These are phyloP conservation scores for Carex arenaria DNA, from an alignment of 202 grass and related monocot species.

Conservation along the genomic window DNA sequence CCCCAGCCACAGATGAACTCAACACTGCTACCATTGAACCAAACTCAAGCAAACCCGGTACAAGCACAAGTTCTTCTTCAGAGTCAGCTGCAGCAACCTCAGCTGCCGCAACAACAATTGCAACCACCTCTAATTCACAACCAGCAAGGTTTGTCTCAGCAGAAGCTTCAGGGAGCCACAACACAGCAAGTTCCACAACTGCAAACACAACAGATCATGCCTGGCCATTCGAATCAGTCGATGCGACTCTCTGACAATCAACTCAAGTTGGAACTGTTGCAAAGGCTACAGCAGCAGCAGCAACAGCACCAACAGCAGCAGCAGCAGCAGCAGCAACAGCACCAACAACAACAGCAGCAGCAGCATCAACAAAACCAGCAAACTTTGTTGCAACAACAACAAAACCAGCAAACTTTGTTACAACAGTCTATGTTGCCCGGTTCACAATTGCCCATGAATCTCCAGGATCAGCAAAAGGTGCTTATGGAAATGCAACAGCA, in stretches of 20 bases:
- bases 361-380: slow-evolving; percentile 40
- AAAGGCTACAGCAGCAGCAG: slow-evolving; percentile 64
- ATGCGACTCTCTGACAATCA: slow-evolving; percentile 23
- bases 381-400: slow-evolving; percentile 22
- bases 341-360: slow-evolving; percentile 46
- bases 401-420: slow-evolving; percentile 53
- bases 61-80: slow-evolving; percentile 70
- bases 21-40: slow-evolving; percentile 49
- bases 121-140: slow-evolving; percentile 48
- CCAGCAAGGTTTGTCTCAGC: slow-evolving; percentile 40
- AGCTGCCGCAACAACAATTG: slow-evolving; percentile 22
- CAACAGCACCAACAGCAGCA: slow-evolving; percentile 50
- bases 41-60: slow-evolving; percentile 53
- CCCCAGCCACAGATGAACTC: slow-evolving; percentile 48
- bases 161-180: slow-evolving; percentile 37
- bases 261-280: slow-evolving; percentile 42
- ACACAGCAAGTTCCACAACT: slow-evolving; percentile 31
- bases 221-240: slow-evolving; percentile 31
- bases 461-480: slow-evolving; percentile 82
- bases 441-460: slow-evolving; percentile 41
- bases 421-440: slow-evolving; percentile 52
- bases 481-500: slow-evolving; percentile 67
- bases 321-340: slow-evolving; percentile 43
- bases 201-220: slow-evolving; percentile 37
- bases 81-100: slow-evolving; percentile 41